phyloP scores from a whole-genome alignment of 352 stramenopile species.

The Phytopythium litorale region DNA sequence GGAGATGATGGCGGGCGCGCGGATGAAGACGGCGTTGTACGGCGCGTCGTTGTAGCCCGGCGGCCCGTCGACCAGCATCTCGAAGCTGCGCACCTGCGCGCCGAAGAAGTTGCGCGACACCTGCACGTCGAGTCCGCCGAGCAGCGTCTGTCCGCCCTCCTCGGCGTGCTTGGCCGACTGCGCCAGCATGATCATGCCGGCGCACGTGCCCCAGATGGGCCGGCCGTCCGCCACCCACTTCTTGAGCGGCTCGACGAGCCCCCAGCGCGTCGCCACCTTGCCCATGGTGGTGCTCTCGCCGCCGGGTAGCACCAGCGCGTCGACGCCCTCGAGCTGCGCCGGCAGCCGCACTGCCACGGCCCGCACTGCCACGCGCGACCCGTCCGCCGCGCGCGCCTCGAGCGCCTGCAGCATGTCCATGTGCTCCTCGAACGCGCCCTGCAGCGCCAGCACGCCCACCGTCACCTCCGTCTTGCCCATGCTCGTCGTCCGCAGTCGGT shows the following conservation, averaged over 20 bases:
- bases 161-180: constrained; percentile 78
- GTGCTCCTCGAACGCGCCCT: constrained; percentile 92
- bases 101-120: constrained; percentile 98
- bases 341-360: constrained; percentile 78
- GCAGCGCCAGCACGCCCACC: constrained; percentile 86
- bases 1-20: constrained; percentile 94
- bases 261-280: constrained; percentile 84
- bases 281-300: constrained; percentile 96
- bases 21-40: constrained; percentile 96
- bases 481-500: constrained; percentile 1
- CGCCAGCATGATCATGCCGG: constrained; percentile 96
- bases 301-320: constrained; percentile 93
- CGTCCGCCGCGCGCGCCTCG: constrained; percentile 11
- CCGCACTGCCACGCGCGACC: constrained; percentile 31
- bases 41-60: constrained; percentile 51
- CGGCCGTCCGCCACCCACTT: constrained; percentile 64
- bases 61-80: constrained; percentile 59
- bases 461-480: constrained; percentile 27
- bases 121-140: constrained; percentile 93
- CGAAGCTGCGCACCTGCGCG: constrained; percentile 87
- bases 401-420: constrained; percentile 78
- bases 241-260: constrained; percentile 72
- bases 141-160: constrained; percentile 90
- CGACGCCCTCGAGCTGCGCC: constrained; percentile 70
- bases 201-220: constrained; percentile 96